Percentiles rank a stretch among this genome's conserved stretches.
These are phyloP conservation scores for Clitopilus passeckerianus DNA, from an alignment of 768 basidiomycete species.

Conservation along the genomic window DNA sequence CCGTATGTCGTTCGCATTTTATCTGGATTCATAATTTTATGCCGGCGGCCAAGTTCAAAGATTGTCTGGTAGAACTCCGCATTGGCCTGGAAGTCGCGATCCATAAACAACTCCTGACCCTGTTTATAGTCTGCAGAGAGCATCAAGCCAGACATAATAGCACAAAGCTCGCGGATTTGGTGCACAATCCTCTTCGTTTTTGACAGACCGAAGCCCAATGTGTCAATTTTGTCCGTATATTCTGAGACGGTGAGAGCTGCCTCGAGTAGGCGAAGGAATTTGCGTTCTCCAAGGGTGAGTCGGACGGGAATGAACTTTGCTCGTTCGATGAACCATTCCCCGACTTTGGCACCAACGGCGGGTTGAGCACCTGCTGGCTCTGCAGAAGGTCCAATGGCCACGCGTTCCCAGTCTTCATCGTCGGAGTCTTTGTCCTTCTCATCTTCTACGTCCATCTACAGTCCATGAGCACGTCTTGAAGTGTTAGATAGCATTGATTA, in stretches of 20 bases:
- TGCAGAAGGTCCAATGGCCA: slow-evolving; percentile 22
- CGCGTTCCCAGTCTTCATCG: slow-evolving; percentile 40
- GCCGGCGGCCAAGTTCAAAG: slow-evolving; percentile 79
- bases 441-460: slow-evolving; percentile 44
- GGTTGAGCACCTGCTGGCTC: slow-evolving; percentile 55
- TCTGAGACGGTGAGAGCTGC: slow-evolving; percentile 83
- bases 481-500: neutral
- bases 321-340: slow-evolving; percentile 84
- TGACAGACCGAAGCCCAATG: slow-evolving; percentile 67
- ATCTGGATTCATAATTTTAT: slow-evolving; percentile 92
- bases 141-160: slow-evolving; percentile 80
- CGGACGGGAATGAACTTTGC: slow-evolving; percentile 80
- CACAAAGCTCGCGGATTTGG: slow-evolving; percentile 83
- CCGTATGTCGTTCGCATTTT: slow-evolving; percentile 90
- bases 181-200: slow-evolving; percentile 87
- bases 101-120: slow-evolving; percentile 81
- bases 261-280: slow-evolving; percentile 79
- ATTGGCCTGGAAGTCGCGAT: slow-evolving; percentile 78
- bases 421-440: slow-evolving; percentile 26
- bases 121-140: slow-evolving; percentile 83
- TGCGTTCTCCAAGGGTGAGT: slow-evolving; percentile 69
- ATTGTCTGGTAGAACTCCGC: slow-evolving; percentile 75
- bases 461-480: neutral
- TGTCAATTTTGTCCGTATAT: slow-evolving; percentile 90
- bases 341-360: slow-evolving; percentile 52